Conservation (phyloP, 768 basidiomycete species). For the Russula foetens region DNA sequence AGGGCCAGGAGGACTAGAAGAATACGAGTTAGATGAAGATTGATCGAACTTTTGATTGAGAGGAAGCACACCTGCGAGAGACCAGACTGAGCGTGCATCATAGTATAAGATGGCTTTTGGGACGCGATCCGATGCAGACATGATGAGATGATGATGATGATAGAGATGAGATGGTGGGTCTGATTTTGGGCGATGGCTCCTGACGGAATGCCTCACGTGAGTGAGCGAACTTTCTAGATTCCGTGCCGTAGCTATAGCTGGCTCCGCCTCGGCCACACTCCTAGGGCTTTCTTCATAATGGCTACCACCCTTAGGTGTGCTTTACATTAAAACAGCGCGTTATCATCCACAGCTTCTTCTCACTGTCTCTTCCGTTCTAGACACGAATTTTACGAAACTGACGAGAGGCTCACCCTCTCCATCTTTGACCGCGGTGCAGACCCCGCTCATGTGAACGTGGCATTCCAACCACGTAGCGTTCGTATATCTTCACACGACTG, state of each 20-base stretch:
- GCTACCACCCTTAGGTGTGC: slow-evolving; percentile 13
- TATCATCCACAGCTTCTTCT: background rate
- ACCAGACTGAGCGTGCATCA: slow-evolving; percentile 53
- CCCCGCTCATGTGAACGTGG: slow-evolving; percentile 49
- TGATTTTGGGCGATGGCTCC: background rate
- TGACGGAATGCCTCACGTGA: background rate
- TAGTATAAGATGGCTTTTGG: slow-evolving; percentile 83
- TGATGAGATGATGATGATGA: slow-evolving; percentile 20
- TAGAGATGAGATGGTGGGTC: background rate
- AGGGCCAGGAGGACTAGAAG: slow-evolving; percentile 14
- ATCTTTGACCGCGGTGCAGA: slow-evolving; percentile 76
- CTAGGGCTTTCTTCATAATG: background rate
- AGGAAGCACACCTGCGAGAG: slow-evolving; percentile 43
- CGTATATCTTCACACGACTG: background rate
- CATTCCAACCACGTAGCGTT: slow-evolving; percentile 60
- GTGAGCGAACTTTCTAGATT: slow-evolving; percentile 17
- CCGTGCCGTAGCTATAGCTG: background rate
- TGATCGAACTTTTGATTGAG: background rate
- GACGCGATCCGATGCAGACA: slow-evolving; percentile 24
- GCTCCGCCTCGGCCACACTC: background rate
- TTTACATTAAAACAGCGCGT: background rate
- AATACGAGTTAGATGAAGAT: background rate
- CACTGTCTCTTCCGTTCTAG: background rate
- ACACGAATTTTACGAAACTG: slow-evolving; percentile 85
- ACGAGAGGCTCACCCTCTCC: slow-evolving; percentile 62